phyloP scores from a whole-genome alignment of 2,329 filamentous ascomycete species.

The Aspergillus sp. region DNA sequence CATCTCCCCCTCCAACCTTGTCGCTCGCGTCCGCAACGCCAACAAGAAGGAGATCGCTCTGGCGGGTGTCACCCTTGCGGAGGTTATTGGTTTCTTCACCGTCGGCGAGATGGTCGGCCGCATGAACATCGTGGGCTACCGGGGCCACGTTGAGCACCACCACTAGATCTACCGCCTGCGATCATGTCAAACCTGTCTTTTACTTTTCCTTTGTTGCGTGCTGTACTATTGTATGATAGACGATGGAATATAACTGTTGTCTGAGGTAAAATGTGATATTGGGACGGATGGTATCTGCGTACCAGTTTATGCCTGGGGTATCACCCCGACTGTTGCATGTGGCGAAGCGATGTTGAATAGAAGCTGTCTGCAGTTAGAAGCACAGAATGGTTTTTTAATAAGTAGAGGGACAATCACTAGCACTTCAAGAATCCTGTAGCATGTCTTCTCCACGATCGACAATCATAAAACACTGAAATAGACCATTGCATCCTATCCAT shows the following conservation, averaged over 20 bases:
- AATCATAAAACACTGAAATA: too few species aligned
- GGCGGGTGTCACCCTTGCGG: slow-evolving; percentile 75
- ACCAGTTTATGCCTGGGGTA: too few species aligned
- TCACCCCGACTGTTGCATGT: too few species aligned
- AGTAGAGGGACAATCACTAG: too few species aligned
- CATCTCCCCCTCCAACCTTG: slow-evolving; percentile 53
- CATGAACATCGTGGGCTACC: slow-evolving; percentile 93
- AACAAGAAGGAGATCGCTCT: slow-evolving; percentile 67
- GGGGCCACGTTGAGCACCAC: slow-evolving; percentile 60
- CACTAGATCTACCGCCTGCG: slow-evolving; percentile 28
- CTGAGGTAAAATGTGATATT: slow-evolving; percentile 28
- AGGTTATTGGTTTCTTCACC: slow-evolving; percentile 95
- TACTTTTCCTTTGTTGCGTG: slow-evolving; percentile 32
- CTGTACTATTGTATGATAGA: slow-evolving; percentile 48
- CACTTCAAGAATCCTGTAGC: too few species aligned
- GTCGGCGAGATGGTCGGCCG: slow-evolving; percentile 95
- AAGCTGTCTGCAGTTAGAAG: too few species aligned
- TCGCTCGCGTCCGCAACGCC: slow-evolving; percentile 65
- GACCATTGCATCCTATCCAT: too few species aligned
- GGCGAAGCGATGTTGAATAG: too few species aligned
- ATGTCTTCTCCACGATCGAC: too few species aligned
- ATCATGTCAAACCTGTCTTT: slow-evolving; percentile 25
- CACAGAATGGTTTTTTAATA: too few species aligned
- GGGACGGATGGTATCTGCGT: not conserved
- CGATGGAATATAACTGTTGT: slow-evolving; percentile 46